Conservation (phyloP, 768 basidiomycete species). For the Multifurca ochricompacta region DNA sequence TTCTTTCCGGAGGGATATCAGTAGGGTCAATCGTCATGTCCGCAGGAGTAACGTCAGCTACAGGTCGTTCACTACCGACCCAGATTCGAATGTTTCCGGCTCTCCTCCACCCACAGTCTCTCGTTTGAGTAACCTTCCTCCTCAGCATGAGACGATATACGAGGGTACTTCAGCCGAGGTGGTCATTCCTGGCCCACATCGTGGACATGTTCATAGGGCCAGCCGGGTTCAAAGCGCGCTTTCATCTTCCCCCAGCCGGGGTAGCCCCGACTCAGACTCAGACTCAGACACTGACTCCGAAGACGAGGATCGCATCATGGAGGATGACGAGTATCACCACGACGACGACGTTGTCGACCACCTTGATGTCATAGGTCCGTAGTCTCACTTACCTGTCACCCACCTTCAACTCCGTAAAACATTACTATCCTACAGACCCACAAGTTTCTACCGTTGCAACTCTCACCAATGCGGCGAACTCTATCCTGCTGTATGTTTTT, state of each 20-base stretch:
- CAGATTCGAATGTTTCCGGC: neutral
- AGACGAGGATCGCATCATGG: slow-evolving; percentile 7
- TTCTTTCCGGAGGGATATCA: neutral
- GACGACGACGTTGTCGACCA: slow-evolving; percentile 79
- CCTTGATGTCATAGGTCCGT: slow-evolving; percentile 67
- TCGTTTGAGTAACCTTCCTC: neutral
- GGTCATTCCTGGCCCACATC: slow-evolving; percentile 24
- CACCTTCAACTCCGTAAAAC: neutral
- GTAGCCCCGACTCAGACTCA: slow-evolving; percentile 7
- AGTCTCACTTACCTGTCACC: neutral
- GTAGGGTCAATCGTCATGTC: slow-evolving; percentile 11
- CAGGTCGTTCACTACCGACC: slow-evolving; percentile 11
- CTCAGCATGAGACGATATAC: neutral
- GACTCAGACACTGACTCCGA: slow-evolving; percentile 16
- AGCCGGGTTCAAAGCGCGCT: slow-evolving; percentile 41
- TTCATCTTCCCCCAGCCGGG: slow-evolving; percentile 28
- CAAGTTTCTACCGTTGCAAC: slow-evolving; percentile 68
- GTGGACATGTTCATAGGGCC: slow-evolving; percentile 28
- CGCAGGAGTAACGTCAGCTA: slow-evolving; percentile 2
- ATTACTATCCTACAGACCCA: slow-evolving; percentile 41
- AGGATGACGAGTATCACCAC: slow-evolving; percentile 37
- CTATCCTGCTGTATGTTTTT: slow-evolving; percentile 53
- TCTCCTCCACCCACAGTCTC: neutral
- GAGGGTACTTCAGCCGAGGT: slow-evolving; percentile 24
- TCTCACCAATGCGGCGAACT: slow-evolving; percentile 73